These are phyloP conservation scores for Scedosporium dehoogii DNA, from an alignment of 2,329 filamentous ascomycete species.

Conservation along the genomic window DNA sequence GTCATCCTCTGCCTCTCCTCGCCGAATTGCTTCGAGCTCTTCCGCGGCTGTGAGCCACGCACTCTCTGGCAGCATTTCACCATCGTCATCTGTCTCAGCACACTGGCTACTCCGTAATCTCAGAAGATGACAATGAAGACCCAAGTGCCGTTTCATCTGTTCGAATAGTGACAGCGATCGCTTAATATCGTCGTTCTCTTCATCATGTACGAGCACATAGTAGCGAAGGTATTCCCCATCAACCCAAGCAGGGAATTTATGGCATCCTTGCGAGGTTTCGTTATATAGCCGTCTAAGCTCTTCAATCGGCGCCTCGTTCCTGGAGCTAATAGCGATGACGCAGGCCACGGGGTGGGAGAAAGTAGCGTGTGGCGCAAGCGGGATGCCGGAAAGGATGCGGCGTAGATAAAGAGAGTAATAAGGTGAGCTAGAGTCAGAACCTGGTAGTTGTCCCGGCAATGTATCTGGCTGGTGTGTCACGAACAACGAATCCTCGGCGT, in stretches of 20 bases:
- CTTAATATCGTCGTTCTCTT: conserved; percentile 86
- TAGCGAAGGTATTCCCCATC: conserved; percentile 89
- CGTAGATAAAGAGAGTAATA: conserved; percentile 82
- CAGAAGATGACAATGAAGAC: conserved; percentile 86
- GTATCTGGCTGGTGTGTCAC: conserved; percentile 23
- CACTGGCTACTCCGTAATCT: conserved; percentile 77
- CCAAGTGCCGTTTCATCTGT: conserved; percentile 98
- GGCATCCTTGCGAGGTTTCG: conserved; percentile 69
- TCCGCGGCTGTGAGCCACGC: conserved; percentile 87
- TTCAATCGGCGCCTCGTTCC: conserved; percentile 74
- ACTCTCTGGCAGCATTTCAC: conserved; percentile 66
- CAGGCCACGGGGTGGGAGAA: conserved; percentile 92
- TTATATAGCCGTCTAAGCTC: conserved; percentile 75
- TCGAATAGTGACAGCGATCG: conserved; percentile 88
- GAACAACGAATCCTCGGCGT: conserved; percentile 54
- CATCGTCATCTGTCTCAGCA: conserved; percentile 85
- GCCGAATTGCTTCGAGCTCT: conserved; percentile 65
- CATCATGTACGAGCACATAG: conserved; percentile 93
- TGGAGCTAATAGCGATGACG: conserved; percentile 89
- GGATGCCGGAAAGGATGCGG: conserved; percentile 68
- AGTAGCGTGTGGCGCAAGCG: conserved; percentile 77
- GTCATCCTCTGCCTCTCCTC: conserved; percentile 54
- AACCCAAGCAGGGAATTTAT: conserved; percentile 71
- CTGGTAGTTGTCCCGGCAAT: conserved; percentile 29
- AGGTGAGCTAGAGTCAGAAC: conserved; percentile 51